Base-by-base conservation (phyloP, 2,329 filamentous ascomycete species). In the Camptophora hylomeconis region DNA sequence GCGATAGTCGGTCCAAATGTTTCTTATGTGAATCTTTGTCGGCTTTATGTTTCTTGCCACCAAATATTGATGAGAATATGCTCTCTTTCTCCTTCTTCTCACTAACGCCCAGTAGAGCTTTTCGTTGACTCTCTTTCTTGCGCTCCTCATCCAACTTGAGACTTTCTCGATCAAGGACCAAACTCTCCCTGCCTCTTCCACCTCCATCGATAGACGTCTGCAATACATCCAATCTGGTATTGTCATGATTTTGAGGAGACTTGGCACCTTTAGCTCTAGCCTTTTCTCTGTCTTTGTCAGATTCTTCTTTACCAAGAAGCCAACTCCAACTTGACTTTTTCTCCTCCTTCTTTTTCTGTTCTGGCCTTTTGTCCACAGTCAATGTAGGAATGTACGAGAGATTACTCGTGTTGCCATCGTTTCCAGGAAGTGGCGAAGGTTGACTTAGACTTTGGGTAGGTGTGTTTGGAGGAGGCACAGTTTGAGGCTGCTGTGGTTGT, bases 21-120 rank as follows among this genome's bases (percentile, higher is more conserved):
- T 82, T 86, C 42, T 74, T 68, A 33, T 66, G 65, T 18, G 69
- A 68, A 31, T 92, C 82, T 42, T 75, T 75, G 33, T 87, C 80
- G 32, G 71, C 65, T 55, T 83, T 92, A 26, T 29, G 28, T 61
- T 87, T 92, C 61, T 92, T 92, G 22, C 83, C 80, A 10, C 84
- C 82, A 48, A 98, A 95, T 31, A 98, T 75, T 1, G 84, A 89
- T 0, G 84, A 87, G 43, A 98, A 86, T n/a, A 95, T 66, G 5
- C 84, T 76, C 8, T 93, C 83, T 49, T 92, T 93, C 42, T 94
- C 86, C 51, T 86, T 93, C 57, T 87, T 93, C 7, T 57, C 51
- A 12, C 75, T 67, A 17, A 78, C 78, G 11, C 63, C 59, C 1
- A 68, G 67, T 12, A 17, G 17, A 4, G 73, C 69, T 49, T 84